These are phyloP conservation scores for Rhizophlyctis rosea DNA, from an alignment of 192 early-diverging fungal species.

Conservation along the genomic window DNA sequence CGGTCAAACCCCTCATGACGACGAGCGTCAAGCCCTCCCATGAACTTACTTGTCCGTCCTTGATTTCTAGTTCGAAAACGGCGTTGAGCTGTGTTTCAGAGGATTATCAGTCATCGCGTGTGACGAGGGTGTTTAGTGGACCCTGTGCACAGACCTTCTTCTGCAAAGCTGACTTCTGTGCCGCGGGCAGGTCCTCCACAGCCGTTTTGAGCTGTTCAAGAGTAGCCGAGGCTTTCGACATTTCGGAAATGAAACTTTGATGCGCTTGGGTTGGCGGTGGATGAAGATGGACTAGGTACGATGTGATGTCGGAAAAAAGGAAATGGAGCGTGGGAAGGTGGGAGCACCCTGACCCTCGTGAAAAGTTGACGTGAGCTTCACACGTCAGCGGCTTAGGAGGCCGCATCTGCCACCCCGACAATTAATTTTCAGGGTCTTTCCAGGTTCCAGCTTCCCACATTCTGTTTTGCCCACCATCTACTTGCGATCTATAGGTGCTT, in stretches of 20 bases:
- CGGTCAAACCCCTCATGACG: background rate
- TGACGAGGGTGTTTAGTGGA: background rate
- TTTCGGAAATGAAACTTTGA: background rate
- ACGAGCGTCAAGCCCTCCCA: background rate
- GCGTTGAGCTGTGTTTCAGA: constrained; percentile 34
- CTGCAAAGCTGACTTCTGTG: constrained; percentile 57
- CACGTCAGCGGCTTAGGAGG: too few species aligned
- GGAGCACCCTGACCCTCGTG: too few species aligned
- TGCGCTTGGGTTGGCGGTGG: background rate
- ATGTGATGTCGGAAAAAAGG: background rate
- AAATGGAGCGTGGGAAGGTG: background rate
- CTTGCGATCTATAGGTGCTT: too few species aligned
- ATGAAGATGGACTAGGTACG: background rate
- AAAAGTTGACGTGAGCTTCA: too few species aligned
- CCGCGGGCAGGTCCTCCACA: constrained; percentile 50
- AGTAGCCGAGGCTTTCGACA: constrained; percentile 59
- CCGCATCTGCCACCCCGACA: too few species aligned
- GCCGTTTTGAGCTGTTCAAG: constrained; percentile 69
- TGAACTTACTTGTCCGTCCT: constrained; percentile 33
- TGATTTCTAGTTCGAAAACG: constrained; percentile 39
- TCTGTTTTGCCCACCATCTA: too few species aligned
- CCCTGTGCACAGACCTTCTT: constrained; percentile 50
- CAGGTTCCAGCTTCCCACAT: too few species aligned
- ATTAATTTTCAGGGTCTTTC: too few species aligned
- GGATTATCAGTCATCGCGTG: too few species aligned